Evolutionary conservation across 345 rosid genomes (phyloP).

Genomic region (Zanthoxylum bungeanum): DNA sequence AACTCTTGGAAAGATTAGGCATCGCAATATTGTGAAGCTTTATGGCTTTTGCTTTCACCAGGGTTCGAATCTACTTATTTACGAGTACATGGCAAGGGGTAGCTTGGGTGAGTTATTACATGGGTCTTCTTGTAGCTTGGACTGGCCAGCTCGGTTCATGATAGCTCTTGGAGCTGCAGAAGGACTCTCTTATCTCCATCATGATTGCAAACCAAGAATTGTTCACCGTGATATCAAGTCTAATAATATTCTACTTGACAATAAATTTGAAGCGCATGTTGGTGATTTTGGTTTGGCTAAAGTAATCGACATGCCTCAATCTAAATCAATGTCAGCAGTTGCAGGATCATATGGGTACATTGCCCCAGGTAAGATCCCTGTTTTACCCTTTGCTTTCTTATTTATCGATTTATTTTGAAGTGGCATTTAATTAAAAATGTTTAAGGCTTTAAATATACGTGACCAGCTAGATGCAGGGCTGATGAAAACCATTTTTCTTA

Average conservation of each 20-base stretch:
- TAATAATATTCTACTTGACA: slow-evolving; percentile 75
- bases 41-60: slow-evolving; percentile 85
- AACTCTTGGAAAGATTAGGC: slow-evolving; percentile 80
- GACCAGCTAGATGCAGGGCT: neutral
- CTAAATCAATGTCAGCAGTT: slow-evolving; percentile 91
- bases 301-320: slow-evolving; percentile 83
- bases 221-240: slow-evolving; percentile 91
- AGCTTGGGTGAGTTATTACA: slow-evolving; percentile 82
- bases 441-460: neutral
- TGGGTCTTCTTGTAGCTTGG: slow-evolving; percentile 44
- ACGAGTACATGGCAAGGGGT: slow-evolving; percentile 66
- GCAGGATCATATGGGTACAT: slow-evolving; percentile 98
- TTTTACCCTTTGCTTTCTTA: neutral
- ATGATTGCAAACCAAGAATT: slow-evolving; percentile 86
- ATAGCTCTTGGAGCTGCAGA: slow-evolving; percentile 86
- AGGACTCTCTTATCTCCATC: slow-evolving; percentile 82
- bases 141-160: slow-evolving; percentile 72
- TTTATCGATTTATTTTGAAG: neutral
- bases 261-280: slow-evolving; percentile 80
- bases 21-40: slow-evolving; percentile 87
- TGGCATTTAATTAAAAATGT: neutral
- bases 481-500: neutral
- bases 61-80: slow-evolving; percentile 82
- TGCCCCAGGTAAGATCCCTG: slow-evolving; percentile 63
- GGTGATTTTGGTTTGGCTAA: slow-evolving; percentile 95